Percentiles rank a stretch among this genome's conserved stretches.
These are phyloP conservation scores for Sclerotinia sclerotiorum DNA, from an alignment of 2,329 filamentous ascomycete genomes.

Conservation along the genomic window DNA sequence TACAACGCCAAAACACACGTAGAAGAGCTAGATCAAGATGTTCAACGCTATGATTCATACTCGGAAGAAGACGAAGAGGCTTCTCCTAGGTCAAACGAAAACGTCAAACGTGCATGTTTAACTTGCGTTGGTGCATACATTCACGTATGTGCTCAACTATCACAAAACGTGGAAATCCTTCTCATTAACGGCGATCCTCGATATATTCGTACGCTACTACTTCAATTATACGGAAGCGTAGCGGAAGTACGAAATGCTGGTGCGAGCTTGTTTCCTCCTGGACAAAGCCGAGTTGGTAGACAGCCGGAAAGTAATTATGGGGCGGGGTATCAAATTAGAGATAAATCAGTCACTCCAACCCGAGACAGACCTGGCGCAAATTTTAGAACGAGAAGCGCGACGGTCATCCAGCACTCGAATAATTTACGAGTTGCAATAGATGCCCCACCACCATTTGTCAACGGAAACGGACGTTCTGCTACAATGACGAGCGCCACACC, in stretches of 20 bases:
- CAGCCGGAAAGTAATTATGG: conserved; percentile 44
- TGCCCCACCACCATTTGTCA: conserved; percentile 50
- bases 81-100: conserved; percentile 58
- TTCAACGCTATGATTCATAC: conserved; percentile 58
- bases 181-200: conserved; percentile 65
- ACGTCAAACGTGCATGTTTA: conserved; percentile 61
- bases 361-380: conserved; percentile 48
- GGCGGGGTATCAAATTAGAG: conserved; percentile 51
- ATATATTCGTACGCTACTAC: conserved; percentile 64
- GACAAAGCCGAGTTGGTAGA: conserved; percentile 24
- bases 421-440: conserved; percentile 57
- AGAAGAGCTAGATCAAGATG: conserved; percentile 63
- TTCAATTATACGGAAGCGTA: conserved; percentile 65
- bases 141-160: conserved; percentile 61
- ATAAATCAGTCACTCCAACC: conserved; percentile 55
- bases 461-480: conserved; percentile 52
- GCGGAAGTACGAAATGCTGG: conserved; percentile 57
- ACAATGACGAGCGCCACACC: conserved; percentile 61
- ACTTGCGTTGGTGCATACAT: conserved; percentile 65
- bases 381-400: conserved; percentile 38
- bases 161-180: conserved; percentile 62
- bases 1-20: conserved; percentile 68
- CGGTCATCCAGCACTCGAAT: conserved; percentile 38
- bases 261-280: conserved; percentile 31
- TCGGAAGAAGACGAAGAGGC: conserved; percentile 51